Percentiles rank a stretch among this genome's conserved stretches.
Evolutionary conservation across 2,329 filamentous ascomycete genomes (phyloP).

Genomic region (Hirsutella thompsonii): DNA sequence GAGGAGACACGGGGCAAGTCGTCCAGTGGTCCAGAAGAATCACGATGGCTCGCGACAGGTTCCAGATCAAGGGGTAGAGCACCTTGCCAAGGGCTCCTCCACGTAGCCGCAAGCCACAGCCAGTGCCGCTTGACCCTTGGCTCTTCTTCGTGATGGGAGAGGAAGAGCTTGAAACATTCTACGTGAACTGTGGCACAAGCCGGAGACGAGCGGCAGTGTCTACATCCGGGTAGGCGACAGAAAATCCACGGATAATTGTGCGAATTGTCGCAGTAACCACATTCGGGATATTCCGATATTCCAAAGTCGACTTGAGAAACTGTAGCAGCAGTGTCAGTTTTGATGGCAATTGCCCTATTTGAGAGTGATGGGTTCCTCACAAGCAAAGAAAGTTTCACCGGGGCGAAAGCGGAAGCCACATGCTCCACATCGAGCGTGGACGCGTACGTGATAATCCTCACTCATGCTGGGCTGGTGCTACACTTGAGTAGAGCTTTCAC

Average conservation of each 20-base stretch:
- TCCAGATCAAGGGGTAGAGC: constrained; percentile 1
- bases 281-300: neutral
- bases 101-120: constrained; percentile 2
- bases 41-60: neutral
- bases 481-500: no score
- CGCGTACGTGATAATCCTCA: constrained; percentile 1
- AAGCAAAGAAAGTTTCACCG: constrained; percentile 1
- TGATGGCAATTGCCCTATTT: neutral
- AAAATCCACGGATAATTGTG: neutral
- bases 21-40: neutral
- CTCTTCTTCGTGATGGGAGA: neutral
- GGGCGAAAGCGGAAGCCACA: constrained; percentile 1
- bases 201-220: neutral
- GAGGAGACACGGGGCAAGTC: neutral
- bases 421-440: neutral
- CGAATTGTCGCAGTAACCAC: neutral
- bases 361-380: neutral
- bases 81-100: constrained; percentile 3
- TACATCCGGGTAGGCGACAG: constrained; percentile 1
- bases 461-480: no score
- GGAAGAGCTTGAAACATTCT: constrained; percentile 1
- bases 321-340: neutral
- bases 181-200: constrained; percentile 1
- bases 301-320: neutral
- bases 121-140: neutral